A percentile compares a stretch with the other conserved stretches of the same genome.
Conservation (phyloP, 2,329 filamentous ascomycete genomes). For the Bipolaris zeicola region DNA sequence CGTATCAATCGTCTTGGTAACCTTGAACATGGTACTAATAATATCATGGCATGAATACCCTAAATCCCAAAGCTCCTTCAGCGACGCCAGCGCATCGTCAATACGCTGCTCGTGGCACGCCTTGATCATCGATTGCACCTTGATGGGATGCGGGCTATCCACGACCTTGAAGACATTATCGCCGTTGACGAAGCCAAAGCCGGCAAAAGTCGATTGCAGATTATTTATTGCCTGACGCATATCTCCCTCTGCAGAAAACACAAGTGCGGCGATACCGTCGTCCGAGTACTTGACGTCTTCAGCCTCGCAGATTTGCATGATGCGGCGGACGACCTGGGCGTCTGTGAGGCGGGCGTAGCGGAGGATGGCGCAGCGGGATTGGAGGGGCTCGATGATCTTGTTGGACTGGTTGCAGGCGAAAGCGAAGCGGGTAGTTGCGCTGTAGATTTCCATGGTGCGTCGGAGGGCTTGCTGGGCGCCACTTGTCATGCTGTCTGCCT, state of each 20-base stretch:
- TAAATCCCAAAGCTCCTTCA: slow-evolving; percentile 91
- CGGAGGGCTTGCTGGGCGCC: slow-evolving; percentile 94
- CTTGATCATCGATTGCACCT: slow-evolving; percentile 98
- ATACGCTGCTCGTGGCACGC: slow-evolving; percentile 92
- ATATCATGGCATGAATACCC: slow-evolving; percentile 99
- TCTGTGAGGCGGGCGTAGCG: slow-evolving; percentile 93
- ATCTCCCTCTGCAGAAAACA: slow-evolving; percentile 96
- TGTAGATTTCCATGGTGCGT: slow-evolving; percentile 98
- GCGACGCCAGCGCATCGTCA: slow-evolving; percentile 80
- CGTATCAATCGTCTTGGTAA: slow-evolving; percentile 92
- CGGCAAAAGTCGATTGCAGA: slow-evolving; percentile 87
- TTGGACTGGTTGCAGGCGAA: slow-evolving; percentile 99
- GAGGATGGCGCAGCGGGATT: slow-evolving; percentile 94
- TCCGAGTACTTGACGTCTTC: slow-evolving; percentile 91
- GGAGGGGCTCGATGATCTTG: slow-evolving; percentile 99
- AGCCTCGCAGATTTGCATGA: slow-evolving; percentile 90
- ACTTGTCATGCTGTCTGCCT: slow-evolving; percentile 95
- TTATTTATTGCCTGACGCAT: slow-evolving; percentile 99
- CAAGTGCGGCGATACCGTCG: slow-evolving; percentile 91
- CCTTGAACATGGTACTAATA: slow-evolving; percentile 98
- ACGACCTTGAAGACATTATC: slow-evolving; percentile 99
- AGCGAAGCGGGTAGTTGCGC: slow-evolving; percentile 91
- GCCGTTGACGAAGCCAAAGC: slow-evolving; percentile 95
- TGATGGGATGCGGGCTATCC: slow-evolving; percentile 95
- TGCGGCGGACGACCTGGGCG: slow-evolving; percentile 84